Conservation (phyloP, 2,329 filamentous ascomycete genomes). For the Colletotrichum filicis region DNA sequence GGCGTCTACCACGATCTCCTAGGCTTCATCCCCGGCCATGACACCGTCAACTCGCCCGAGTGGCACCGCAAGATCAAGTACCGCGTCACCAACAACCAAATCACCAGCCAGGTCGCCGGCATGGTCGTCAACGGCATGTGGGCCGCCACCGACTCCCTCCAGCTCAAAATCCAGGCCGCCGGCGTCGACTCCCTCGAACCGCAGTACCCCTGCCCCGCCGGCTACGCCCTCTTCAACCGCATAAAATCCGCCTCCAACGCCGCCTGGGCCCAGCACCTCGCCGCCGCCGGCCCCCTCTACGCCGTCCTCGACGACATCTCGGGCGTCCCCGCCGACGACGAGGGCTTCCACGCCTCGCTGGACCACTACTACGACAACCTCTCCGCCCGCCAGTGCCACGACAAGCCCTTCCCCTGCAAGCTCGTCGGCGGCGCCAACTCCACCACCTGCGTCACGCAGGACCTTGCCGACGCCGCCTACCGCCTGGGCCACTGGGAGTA, state of each 20-base stretch:
- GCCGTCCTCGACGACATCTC: slow-evolving; percentile 73
- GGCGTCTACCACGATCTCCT: slow-evolving; percentile 80
- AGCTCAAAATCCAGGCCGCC: slow-evolving; percentile 56
- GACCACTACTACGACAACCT: slow-evolving; percentile 91
- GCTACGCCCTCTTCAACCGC: slow-evolving; percentile 52
- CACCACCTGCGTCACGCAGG: slow-evolving; percentile 69
- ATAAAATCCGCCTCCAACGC: slow-evolving; percentile 57
- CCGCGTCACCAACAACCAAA: slow-evolving; percentile 83
- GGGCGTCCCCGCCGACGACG: slow-evolving; percentile 66
- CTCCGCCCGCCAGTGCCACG: slow-evolving; percentile 81
- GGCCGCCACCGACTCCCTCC: slow-evolving; percentile 51
- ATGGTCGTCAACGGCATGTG: slow-evolving; percentile 81
- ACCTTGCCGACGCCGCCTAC: slow-evolving; percentile 76
- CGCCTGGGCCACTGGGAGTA: slow-evolving; percentile 85
- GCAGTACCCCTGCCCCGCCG: slow-evolving; percentile 71
- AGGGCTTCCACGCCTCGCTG: slow-evolving; percentile 75
- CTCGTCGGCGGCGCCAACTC: slow-evolving; percentile 56
- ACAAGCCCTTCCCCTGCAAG: slow-evolving; percentile 77
- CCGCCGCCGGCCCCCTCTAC: slow-evolving; percentile 65
- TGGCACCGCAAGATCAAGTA: slow-evolving; percentile 64
- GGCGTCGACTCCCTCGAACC: slow-evolving; percentile 80
- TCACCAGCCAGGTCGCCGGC: slow-evolving; percentile 83
- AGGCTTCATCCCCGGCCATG: slow-evolving; percentile 69
- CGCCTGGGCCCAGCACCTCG: slow-evolving; percentile 73
- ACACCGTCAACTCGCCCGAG: slow-evolving; percentile 43